Base-by-base conservation (phyloP, 2,329 filamentous ascomycete species). In the Pyrenochaeta sp. region DNA sequence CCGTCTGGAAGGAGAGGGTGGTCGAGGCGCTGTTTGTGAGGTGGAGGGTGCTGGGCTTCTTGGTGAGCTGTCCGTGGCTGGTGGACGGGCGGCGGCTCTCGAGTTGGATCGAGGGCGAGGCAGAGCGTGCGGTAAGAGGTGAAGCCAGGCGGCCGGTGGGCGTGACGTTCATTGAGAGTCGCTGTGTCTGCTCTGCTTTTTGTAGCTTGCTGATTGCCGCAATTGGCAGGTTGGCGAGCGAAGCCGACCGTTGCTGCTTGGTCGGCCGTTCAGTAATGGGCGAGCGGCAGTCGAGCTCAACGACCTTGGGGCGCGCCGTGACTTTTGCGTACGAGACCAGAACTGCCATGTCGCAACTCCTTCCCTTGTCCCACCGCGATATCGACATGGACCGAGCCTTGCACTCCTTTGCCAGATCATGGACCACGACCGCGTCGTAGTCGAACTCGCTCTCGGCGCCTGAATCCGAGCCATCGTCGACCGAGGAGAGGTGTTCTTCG, bases 401-500 rank as follows among this genome's bases (percentile, higher is more conserved):
- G 52, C 54, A 67, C 41, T 68, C 55, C 30, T 65, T 62, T 17
- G 62, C 48, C n/a, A 56, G 42, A 29, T 76, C 71, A 41, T 72
- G 65, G 37, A 71, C 64, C 18, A 68, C 67, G 3, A 58, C 71
- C 14, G 67, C 62, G 40, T 71, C 73, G 44, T 68, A 72, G 58
- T 73, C 70, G 50, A 66, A 67, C 20, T 68, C 67, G 32, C 36
- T 39, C 37, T 59, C 56, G 2, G 60, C 66, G 11, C 68, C 69
- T 0, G 66, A 69, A 29, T 60, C 60, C 0, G 64, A 68, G 43
- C 61, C 67, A 41, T 73, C 64, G 49, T 73, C 73, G 55, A 70
- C 69, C 9, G 74, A 72, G 5, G 71, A 74, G 10, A 76, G 66
- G 50, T 75, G 72, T 48, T 77, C 74, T 45, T 77, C 74, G 45